A percentile compares a stretch with the other conserved stretches of the same genome.
phyloP scores from a whole-genome alignment of 352 stramenopile genomes.

The Phytophthora constricta region DNA sequence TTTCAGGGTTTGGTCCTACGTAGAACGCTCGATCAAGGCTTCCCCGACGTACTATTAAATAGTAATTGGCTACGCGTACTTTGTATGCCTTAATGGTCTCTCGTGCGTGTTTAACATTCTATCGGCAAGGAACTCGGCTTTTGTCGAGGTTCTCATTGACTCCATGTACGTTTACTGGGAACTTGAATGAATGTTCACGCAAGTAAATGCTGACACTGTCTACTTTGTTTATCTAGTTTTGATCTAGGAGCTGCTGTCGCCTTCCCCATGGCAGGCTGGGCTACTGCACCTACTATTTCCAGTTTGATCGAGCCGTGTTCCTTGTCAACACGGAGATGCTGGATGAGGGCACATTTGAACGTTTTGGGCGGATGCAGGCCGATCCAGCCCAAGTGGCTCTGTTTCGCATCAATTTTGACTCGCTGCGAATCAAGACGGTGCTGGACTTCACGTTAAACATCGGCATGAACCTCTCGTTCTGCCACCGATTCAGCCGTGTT shows the following conservation, averaged over 20 bases:
- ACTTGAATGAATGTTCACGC: not conserved
- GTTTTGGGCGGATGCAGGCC: constrained; percentile 26
- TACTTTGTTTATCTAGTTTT: constrained; percentile 22
- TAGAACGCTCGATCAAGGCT: constrained; percentile 28
- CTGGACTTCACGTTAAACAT: constrained; percentile 36
- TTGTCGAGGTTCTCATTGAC: constrained; percentile 40
- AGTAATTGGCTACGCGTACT: constrained; percentile 25
- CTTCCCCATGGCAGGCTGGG: constrained; percentile 30
- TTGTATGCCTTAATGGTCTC: constrained; percentile 34
- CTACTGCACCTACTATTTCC: constrained; percentile 29
- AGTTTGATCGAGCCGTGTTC: constrained; percentile 34
- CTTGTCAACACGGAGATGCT: constrained; percentile 25
- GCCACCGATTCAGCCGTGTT: constrained; percentile 37
- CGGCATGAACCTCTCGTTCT: constrained; percentile 44
- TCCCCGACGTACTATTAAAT: constrained; percentile 25
- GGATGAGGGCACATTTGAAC: constrained; percentile 34
- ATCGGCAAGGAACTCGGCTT: constrained; percentile 23
- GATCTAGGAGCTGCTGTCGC: constrained; percentile 40
- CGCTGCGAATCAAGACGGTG: constrained; percentile 30
- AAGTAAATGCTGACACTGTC: not conserved
- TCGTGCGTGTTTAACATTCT: constrained; percentile 32
- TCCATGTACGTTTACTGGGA: constrained; percentile 23
- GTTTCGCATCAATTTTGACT: constrained; percentile 37
- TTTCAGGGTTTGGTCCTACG: constrained; percentile 30
- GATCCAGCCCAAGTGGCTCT: constrained; percentile 34